These are phyloP conservation scores for Thermochaetoides dissita DNA, from an alignment of 2,329 filamentous ascomycete genomes.

Conservation along the genomic window DNA sequence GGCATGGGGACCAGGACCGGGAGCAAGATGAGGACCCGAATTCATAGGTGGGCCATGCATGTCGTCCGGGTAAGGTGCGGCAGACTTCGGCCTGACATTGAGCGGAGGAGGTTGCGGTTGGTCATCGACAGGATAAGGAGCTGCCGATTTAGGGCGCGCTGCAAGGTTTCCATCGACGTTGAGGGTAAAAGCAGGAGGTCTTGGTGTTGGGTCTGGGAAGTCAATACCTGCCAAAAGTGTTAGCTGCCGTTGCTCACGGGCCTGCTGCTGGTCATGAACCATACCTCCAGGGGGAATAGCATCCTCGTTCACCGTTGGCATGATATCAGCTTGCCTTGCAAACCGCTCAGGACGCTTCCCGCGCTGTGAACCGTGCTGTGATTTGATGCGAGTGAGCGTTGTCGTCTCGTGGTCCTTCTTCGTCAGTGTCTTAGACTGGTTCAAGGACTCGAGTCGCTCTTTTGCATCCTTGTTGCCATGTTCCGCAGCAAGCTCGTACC, in stretches of 20 bases:
- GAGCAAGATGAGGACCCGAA: constrained; percentile 34
- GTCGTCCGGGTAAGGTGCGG: constrained; percentile 41
- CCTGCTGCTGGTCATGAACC: constrained; percentile 1
- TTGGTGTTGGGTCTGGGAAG: constrained; percentile 34
- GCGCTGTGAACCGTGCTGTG: constrained; percentile 56
- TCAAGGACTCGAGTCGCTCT: constrained; percentile 69
- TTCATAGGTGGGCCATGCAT: constrained; percentile 27
- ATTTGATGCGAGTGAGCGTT: constrained; percentile 77
- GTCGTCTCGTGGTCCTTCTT: constrained; percentile 88
- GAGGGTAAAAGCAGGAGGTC: constrained; percentile 37
- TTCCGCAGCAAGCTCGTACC: constrained; percentile 81
- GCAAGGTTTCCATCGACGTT: constrained; percentile 28
- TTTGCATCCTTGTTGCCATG: constrained; percentile 86
- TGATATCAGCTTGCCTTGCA: constrained; percentile 30
- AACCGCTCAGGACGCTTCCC: constrained; percentile 48
- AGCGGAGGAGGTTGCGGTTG: constrained; percentile 32
- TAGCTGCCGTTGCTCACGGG: constrained; percentile 19
- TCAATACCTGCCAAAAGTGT: constrained; percentile 26
- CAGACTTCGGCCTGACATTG: constrained; percentile 30
- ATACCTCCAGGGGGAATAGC: constrained; percentile 13
- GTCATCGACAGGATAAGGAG: constrained; percentile 60
- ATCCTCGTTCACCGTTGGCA: constrained; percentile 37
- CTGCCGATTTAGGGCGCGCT: constrained; percentile 38
- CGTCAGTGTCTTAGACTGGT: constrained; percentile 68
- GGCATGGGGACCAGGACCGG: constrained; percentile 31